phyloP scores from a whole-genome alignment of 495 filamentous ascomycete genomes.

The Apodospora peruviana region DNA sequence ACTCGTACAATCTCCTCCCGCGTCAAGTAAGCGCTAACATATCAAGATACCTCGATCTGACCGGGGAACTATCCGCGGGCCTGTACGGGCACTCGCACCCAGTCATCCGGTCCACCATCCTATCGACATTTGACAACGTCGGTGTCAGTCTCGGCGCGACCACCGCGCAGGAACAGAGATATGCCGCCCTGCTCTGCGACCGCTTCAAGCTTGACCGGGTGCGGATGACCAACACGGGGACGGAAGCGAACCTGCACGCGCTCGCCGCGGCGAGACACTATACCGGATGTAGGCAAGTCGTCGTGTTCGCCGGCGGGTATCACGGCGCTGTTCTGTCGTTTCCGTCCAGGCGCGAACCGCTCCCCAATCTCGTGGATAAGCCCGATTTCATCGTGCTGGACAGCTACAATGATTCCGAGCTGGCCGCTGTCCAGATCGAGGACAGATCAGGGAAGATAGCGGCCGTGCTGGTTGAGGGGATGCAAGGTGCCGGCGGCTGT shows the following conservation, averaged over 20 bases:
- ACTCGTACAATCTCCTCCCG: not conserved
- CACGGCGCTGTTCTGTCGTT: slow-evolving; percentile 50
- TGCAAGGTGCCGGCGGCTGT: slow-evolving; percentile 53
- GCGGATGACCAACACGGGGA: slow-evolving; percentile 49
- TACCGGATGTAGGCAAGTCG: slow-evolving; percentile 37
- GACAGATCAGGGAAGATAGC: slow-evolving; percentile 30
- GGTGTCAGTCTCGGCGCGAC: slow-evolving; percentile 40
- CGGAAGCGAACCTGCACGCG: slow-evolving; percentile 48
- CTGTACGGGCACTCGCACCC: slow-evolving; percentile 51
- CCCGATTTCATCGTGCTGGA: slow-evolving; percentile 43
- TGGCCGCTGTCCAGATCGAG: slow-evolving; percentile 30
- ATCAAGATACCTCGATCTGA: slow-evolving; percentile 39
- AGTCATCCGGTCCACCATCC: slow-evolving; percentile 31
- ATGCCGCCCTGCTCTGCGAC: slow-evolving; percentile 33
- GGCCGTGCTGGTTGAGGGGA: slow-evolving; percentile 53
- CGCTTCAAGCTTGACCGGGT: slow-evolving; percentile 42
- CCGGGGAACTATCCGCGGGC: slow-evolving; percentile 49
- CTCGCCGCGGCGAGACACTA: slow-evolving; percentile 34
- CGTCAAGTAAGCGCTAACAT: not conserved
- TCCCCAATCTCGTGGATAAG: slow-evolving; percentile 23
- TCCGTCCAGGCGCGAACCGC: not conserved
- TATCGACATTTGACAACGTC: slow-evolving; percentile 24
- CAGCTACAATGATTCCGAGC: slow-evolving; percentile 44
- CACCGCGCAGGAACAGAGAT: slow-evolving; percentile 32
- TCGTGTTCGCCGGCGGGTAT: slow-evolving; percentile 49